Base-by-base conservation (phyloP, 495 filamentous ascomycete species). In the Pseudotulostoma volvatum region DNA sequence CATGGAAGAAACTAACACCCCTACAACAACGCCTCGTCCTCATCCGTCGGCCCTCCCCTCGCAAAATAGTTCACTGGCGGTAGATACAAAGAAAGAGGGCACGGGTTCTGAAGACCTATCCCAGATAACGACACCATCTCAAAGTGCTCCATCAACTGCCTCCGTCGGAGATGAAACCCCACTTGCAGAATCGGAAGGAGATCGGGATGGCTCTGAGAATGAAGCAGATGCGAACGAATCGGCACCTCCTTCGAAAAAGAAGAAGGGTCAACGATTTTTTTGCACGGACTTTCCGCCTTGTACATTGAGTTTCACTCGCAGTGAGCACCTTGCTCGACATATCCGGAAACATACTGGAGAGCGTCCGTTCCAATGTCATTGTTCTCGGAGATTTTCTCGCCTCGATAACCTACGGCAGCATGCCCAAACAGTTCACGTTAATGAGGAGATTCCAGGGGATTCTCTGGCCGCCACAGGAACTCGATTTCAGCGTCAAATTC, bases 301-400 rank as follows among this genome's bases (percentile, higher is more conserved):
- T 58, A 85, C 79, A 50, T 59, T 97, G 18, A 93, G 87, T 54
- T 97, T 97, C 55, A 96, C 90, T 1, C 71, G 90, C 30, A 96
- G 92, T 51, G 90, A 97, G 55, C 90, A 97, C 61, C 57, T 97
- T 38, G 90, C 90, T 9, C 71, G 90, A 20, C 90, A 97, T 45
- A 96, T 97, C 44, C 76, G 88, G 47, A 97, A 96, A 73, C 90
- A 97, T 53, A 97, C 90, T 1, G 90, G 90, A 14, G 90, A 97
- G 58, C 81, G 90, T 9, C 90, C 90, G 1, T 97, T 96, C 49
- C 84, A 94, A 57, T 97, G 90, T 50, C 90, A 96, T 57, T 97
- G 90, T 56, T 81, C 81, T 2, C 76, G 90, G 30, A 74, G 86
- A 47, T 97, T 97, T 56, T 97, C 90, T n/a, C 75, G 90, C 23